Base-by-base conservation (phyloP, 1,284 basidiomycete species). In the Apiotrichum gracile region DNA sequence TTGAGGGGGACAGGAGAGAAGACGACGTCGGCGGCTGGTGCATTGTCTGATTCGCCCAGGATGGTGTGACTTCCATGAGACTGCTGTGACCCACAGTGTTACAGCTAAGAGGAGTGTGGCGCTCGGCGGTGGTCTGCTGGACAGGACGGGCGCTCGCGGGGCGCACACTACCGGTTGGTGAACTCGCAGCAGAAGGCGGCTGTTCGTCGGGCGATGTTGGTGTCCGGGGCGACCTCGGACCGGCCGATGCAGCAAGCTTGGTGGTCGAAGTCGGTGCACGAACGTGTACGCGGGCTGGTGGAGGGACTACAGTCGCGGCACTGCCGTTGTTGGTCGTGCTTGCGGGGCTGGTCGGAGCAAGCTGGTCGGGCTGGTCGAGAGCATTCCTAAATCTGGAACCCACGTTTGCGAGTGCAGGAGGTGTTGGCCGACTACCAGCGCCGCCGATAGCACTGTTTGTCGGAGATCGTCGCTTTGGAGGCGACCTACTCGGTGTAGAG, bases 11-110 rank as follows among this genome's bases (percentile, higher is more conserved):
- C 3, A 59, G 44, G 24, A 59, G 51, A 4, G 51, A 48, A 3
- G 57, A 55, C 19, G 48, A 48, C 5, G 33, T 33, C 10, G 29
- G 29, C 26, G 43, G 38, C 33, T 41, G 39, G 1, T 42, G 24
- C 25, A 41, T 47, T 14, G 57, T 58, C 47, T 50, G 26, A 35
- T 58, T 58, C 13, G 40, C 53, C n/a, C 51, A 52, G 9, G 50
- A 27, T 16, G 53, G 43, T 12, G 57, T 50, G 6, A 58, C 57
- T 14, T 58, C 49, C 6, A 41, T 39, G 17, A 58, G 47, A 3
- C 43, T 27, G 49, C 49, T 44, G 26, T 44, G 42, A 14, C 40
- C 25, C n/a, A 48, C 12, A 10, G 17, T 37, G 21, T 19, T 41
- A 39, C 27, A 24, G 39, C 21, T 24, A 10, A 45, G 21, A 27